Percentiles rank a stretch among this genome's conserved stretches.
phyloP scores from a whole-genome alignment of 495 filamentous ascomycete genomes.

The Chaetomium cochliodes region DNA sequence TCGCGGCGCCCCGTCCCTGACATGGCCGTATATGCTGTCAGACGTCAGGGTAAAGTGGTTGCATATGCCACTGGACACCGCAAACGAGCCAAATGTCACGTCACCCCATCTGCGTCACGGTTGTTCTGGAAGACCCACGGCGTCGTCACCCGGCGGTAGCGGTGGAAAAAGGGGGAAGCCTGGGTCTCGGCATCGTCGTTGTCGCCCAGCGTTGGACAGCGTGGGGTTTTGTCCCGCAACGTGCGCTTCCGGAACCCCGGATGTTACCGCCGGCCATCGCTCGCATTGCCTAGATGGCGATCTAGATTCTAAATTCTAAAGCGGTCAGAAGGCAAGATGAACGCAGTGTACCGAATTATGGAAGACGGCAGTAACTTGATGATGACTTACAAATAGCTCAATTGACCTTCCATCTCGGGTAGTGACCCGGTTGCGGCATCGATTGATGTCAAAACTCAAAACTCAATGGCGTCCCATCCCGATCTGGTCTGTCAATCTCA shows the following conservation, averaged over 20 bases:
- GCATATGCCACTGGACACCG: slow-evolving; percentile 10
- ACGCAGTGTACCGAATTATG: not conserved
- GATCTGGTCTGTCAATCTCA: slow-evolving; percentile 9
- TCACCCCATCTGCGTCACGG: slow-evolving; percentile 12
- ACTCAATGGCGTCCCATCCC: not conserved
- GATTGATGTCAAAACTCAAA: not conserved
- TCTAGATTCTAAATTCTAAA: not conserved
- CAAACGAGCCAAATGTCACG: slow-evolving; percentile 14
- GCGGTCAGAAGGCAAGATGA: not conserved
- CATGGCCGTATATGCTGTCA: slow-evolving; percentile 27
- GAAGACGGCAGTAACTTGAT: not conserved
- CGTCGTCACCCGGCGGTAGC: not conserved
- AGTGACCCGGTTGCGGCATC: not conserved
- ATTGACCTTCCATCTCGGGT: not conserved
- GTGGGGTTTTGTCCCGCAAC: slow-evolving; percentile 1
- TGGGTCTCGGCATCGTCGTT: slow-evolving; percentile 9
- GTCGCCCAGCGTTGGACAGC: slow-evolving; percentile 16
- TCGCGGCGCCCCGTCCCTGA: slow-evolving; percentile 19
- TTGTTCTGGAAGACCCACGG: slow-evolving; percentile 18
- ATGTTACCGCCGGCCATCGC: slow-evolving; percentile 10
- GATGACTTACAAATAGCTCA: not conserved
- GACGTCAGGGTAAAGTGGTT: slow-evolving; percentile 23
- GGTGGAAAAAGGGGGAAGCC: not conserved
- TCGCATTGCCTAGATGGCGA: not conserved
- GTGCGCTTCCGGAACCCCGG: slow-evolving; percentile 10